Base-by-base conservation (phyloP, 768 basidiomycete species). In the Amanita thiersii region DNA sequence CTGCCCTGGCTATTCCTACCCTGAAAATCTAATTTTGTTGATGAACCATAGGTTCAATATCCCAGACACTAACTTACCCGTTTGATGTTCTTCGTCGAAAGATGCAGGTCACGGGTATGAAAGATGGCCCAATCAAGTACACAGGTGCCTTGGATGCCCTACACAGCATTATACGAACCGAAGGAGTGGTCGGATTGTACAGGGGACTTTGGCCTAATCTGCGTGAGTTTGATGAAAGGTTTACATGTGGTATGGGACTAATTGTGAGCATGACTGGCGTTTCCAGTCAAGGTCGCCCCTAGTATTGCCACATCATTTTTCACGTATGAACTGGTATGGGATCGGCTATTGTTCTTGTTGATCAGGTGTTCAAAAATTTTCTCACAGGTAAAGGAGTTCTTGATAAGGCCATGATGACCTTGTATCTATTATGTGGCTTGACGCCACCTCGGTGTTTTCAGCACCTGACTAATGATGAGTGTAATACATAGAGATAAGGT, bases 71-170 rank as follows among this genome's bases (percentile, higher is more conserved):
- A 52, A 97, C 93, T 3, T 97, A 94, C 58, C 94, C 94, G 6
- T 88, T 96, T 53, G 94, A 99, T 58, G 88, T 98, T 4, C 61
- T 98, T 45, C 73, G 94, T 35, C 74, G 94, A 47, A 94, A 97
- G 70, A 91, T 98, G 84, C 94, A 98, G 59, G 87, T 94, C 45
- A 73, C 79, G 4, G 89, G 89, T 9, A 82, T 92, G 79, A 62
- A 73, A 51, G 68, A 63, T 9, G 73, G 72, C 12, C 66, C 70
- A 34, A 65, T 78, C 50, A 79, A 79, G 59, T 93, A 91, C 61
- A 78, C 63, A 31, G 86, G 88, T 6, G 92, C 90, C 4, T 44
- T 89, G 24, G 82, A 92, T 57, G 91, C 88, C 6, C 59, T 92
- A 49, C 59, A 57, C 44, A 70, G 72, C 39, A 89, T 89, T 35